Evolutionary conservation across 495 filamentous ascomycete genomes (phyloP), one percentile per base, ranked within the genome.

Genomic region (Penicillium chermesinum): DNA sequence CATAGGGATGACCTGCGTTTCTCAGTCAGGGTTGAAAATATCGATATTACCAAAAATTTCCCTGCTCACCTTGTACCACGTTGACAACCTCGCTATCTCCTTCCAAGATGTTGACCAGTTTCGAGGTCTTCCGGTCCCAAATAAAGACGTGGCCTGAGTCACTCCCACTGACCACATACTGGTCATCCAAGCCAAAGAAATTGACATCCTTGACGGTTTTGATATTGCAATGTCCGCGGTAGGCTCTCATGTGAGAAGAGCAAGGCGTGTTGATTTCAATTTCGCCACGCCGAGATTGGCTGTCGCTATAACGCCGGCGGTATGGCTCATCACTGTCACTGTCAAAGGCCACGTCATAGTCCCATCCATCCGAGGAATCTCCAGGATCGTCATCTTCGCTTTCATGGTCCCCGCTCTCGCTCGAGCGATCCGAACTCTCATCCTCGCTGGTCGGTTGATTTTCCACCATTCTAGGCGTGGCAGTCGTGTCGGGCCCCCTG

Each of bases 161-260:
- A 52, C 77, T 80, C 12, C 85, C 85, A 42, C 78, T 83, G 10
- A 88, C 83, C 2, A 89, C 83, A 51, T 87, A 89, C 53, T 88
- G 83, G 54, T 89, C 85, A 38, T 86, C 65, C 41, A 85, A 62
- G 0, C 85, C 85, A 44, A 81, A 86, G 63, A 78, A 89, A 44
- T 87, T 87, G 43, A 84, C 77, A 61, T 89, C 85, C 53, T 89
- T 89, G 43, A 88, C 82, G 0, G 85, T 89, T 52, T 80, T 79
- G 41, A 85, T 72, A 46, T 89, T 89, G 67, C 84, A 86, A 59
- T 87, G 85, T 16, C 85, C 85, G 7, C 70, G 67, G 56, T 86
- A 88, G 30, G 68, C 51, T 21, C 74, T 71, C 1, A 76, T 84
- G 47, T 85, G 79, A 2, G 79, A 58, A 22, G 66, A 73, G 52